Evolutionary conservation across 257 asterid genomes (phyloP), one percentile per base, ranked within the genome.

Genomic region (Fraxinus pennsylvanica): DNA sequence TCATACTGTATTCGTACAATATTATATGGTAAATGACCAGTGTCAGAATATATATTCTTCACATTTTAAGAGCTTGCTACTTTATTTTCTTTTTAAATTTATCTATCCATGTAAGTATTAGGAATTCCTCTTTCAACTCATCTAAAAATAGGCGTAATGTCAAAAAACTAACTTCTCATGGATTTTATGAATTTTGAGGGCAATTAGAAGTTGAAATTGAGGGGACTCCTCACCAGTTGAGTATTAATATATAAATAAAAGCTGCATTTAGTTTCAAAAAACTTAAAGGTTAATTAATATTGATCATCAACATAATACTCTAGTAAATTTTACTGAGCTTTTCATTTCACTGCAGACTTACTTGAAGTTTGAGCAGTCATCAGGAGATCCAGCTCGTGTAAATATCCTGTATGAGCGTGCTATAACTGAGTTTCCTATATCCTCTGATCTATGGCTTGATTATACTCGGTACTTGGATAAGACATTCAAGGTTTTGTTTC

Each of bases 391-490:
- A 71, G 94, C 98, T 45, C 92, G 99, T 74, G 87, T 93, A 76
- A 98, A 91, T 87, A 89, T 96, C 83, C 87, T 96, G 81, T 96
- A 88, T 79, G 99, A 96, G 82, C 98, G 99, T 68, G 96, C 97
- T 35, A 78, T 96, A 83, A 81, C 96, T 0, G 92, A 92, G 70
- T 92, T 93, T 76, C 96, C 99, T 78, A 70, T 93, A 82, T 88
- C 88, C 77, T 73, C 87, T 84, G 97, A 96, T 74, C 84, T 96
- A 27, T 96, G 99, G 99, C 91, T 88, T 10, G 91, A 89, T 65
- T 93, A 93, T 79, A 90, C 95, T 15, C 91, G 81, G 76, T 96
- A 92, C 87, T 85, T 93, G 81, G 99, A 92, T 80, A 93, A 89
- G 83, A 93, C 96, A 30, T 89, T 96, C 82, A 96, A 96, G 99